Base-by-base conservation (phyloP, 164 flowering plant genomes). In the Aristolochia contorta region DNA sequence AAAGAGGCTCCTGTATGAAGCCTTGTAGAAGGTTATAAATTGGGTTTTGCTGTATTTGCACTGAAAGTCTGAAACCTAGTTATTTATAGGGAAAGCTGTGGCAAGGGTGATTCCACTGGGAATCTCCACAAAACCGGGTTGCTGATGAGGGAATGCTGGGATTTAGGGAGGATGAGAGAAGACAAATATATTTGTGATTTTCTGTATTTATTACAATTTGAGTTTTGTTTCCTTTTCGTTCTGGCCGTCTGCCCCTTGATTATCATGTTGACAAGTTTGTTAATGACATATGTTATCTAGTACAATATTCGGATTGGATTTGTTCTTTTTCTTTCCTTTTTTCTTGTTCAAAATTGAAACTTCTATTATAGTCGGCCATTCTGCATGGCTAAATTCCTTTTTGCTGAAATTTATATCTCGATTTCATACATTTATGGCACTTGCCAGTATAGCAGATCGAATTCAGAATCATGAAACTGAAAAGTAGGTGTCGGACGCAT, bases 1-100 rank as follows among this genome's bases (percentile, higher is more conserved):
- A 47, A 57, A 48, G 30, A 27, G 18, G 16, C 23, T 12, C 22
- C 7, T 52, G 13, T 12, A 27, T 53, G 16, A 16, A 22, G 16
- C 56, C n/a, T 15, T n/a, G 37, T 27, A 19, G 15, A 51, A 32
- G 21, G 56, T 25, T 46, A 14, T 4, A 24, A 22, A 51, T 27
- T 21, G 15, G 47, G 15, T 15, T 21, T 61, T 20, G 54, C 18
- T 24, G 16, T 56, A 15, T 30, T 24, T 22, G 23, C 23, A 53
- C 23, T 22, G 16, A 30, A 61, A 41, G 57, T 12, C 56, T 19
- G 64, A 32, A 22, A 33, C 58, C 43, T 56, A 30, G 19, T 56
- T 56, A 56, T 30, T 56, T 53, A 53, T 53, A 23, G 30, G 56
- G 56, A 23, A 22, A 22, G 32, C 30, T 53, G 30, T 53, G 30